phyloP scores from a whole-genome alignment of 164 flowering plant species.

The Houttuynia cordata region DNA sequence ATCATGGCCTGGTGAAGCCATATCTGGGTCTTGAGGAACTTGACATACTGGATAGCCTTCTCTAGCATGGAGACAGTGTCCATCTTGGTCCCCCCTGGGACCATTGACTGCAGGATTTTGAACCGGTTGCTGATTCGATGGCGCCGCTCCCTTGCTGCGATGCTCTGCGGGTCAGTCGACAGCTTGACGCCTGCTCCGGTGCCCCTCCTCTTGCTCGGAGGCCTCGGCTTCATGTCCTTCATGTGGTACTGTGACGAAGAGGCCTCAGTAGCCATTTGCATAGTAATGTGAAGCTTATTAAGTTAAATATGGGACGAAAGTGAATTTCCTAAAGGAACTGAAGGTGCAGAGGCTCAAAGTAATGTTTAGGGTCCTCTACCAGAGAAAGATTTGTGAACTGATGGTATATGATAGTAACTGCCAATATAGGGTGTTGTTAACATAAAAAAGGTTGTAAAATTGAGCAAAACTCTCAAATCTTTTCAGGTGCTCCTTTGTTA shows the following conservation, averaged over 20 bases:
- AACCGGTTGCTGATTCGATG: conserved; percentile 71
- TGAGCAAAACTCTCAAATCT: too few species aligned
- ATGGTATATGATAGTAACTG: too few species aligned
- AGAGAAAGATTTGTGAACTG: too few species aligned
- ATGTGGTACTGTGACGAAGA: neutral
- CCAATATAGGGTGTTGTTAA: too few species aligned
- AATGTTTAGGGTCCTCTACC: too few species aligned
- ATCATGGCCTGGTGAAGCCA: conserved; percentile 57
- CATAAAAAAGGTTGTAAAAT: too few species aligned
- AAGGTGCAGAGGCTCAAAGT: too few species aligned
- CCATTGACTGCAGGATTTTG: conserved; percentile 65
- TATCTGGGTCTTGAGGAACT: conserved; percentile 66
- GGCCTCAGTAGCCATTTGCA: conserved; percentile 2
- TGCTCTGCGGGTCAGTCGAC: conserved; percentile 81
- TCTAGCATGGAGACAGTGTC: conserved; percentile 83
- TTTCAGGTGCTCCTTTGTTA: too few species aligned
- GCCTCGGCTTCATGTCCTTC: conserved; percentile 3
- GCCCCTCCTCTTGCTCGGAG: conserved; percentile 2
- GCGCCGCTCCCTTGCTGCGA: conserved; percentile 70
- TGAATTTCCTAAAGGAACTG: too few species aligned
- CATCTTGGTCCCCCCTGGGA: conserved; percentile 75
- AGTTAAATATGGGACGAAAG: too few species aligned
- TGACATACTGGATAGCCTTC: conserved; percentile 74
- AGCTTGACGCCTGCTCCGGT: conserved; percentile 29
- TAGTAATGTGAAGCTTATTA: too few species aligned